Evolutionary conservation across 371 early-diverging fungal genomes (phyloP), one percentile per base, ranked within the genome.

Genomic region (Fennellomyces sp.): DNA sequence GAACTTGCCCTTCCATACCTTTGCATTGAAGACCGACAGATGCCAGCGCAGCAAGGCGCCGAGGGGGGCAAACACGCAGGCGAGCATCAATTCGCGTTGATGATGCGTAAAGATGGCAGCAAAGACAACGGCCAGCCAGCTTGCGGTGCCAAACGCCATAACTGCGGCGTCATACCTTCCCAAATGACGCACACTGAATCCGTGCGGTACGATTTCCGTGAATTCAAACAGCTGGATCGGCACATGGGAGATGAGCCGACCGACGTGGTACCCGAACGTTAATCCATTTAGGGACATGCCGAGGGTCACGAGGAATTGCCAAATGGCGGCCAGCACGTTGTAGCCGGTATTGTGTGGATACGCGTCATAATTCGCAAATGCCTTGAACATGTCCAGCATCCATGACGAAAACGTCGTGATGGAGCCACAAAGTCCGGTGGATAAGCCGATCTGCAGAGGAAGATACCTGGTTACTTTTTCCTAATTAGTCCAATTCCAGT

Each of bases 331-430:
- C 17, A 84, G 58, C 0, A 80, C 66, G 59, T 82, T 82, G 17
- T 82, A 66, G 0, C 74, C 74, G 25, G 47, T 47, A 5, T 66
- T 58, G 51, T 76, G 76, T 5, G 58, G 33, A 29, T 56, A 49
- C 13, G 51, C 70, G 39, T 54, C 19, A 13, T 75, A 70, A 59
- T 86, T 85, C 45, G 81, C 64, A 51, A 91, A 76, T 51, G 78
- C 78, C 38, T 69, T 48, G 52, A 86, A 88, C 2, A 83, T 78
- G 12, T 66, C 82, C n/a, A 87, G 61, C 51, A 84, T 87, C 92
- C 92, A 94, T 1, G 91, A 88, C 11, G 94, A 93, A 60, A 93
- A 94, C 0, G 92, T 91, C 0, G 94, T 94, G 12, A 94, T 88
- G 0, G 93, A 91, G 0, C 94, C 94, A 64, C 94, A 94, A 17